These are phyloP conservation scores for Nymphaea thermarum DNA, from an alignment of 164 flowering plant genomes.

Conservation along the genomic window DNA sequence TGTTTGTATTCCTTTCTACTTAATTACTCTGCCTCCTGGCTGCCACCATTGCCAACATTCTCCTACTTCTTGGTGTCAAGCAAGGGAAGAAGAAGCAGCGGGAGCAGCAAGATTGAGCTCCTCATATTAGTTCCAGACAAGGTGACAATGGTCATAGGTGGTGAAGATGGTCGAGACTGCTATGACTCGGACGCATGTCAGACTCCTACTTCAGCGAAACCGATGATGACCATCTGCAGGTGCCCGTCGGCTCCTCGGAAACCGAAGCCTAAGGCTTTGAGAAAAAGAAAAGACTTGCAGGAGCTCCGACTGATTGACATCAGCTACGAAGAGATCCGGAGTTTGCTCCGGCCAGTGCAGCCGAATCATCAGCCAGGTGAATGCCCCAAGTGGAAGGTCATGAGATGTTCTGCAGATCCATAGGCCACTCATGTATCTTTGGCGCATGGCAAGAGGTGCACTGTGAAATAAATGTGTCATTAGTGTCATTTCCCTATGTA, in stretches of 20 bases:
- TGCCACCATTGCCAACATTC: no score
- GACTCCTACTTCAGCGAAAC: background rate
- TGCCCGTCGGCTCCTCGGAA: background rate
- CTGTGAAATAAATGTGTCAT: no score
- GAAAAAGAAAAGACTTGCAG: background rate
- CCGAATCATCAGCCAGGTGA: background rate
- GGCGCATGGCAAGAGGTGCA: no score
- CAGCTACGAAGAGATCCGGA: background rate
- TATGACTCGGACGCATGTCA: background rate
- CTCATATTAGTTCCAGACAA: no score
- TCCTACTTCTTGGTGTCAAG: no score
- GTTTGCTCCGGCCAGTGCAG: background rate
- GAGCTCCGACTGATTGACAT: background rate
- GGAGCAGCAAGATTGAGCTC: no score
- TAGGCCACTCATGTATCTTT: no score
- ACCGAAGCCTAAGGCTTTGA: background rate
- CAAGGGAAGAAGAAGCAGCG: no score
- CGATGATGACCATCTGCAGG: background rate
- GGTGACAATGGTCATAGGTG: background rate
- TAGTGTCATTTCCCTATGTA: no score
- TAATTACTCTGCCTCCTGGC: no score
- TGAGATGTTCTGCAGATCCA: background rate
- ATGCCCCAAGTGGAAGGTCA: background rate
- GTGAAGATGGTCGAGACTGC: background rate
- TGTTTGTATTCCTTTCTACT: no score